Percentiles rank a stretch among this genome's conserved stretches.
These are phyloP conservation scores for Lactarius indigo DNA, from an alignment of 768 basidiomycete genomes.

Conservation along the genomic window DNA sequence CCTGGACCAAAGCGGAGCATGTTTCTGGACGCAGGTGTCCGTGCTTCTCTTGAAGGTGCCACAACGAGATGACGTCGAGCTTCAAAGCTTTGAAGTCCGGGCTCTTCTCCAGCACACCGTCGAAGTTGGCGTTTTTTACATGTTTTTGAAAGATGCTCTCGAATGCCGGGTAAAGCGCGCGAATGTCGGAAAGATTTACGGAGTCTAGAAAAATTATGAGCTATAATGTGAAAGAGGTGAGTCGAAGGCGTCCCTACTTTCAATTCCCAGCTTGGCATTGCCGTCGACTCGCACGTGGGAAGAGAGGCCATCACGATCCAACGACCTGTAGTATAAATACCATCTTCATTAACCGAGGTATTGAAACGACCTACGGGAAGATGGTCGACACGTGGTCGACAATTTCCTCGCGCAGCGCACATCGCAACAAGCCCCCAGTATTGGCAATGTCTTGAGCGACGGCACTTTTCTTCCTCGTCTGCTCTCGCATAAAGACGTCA, in stretches of 20 bases:
- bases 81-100: neutral
- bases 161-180: neutral
- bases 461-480: neutral
- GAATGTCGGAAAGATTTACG: neutral
- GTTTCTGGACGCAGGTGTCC: neutral
- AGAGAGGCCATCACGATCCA: constrained; percentile 1
- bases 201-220: neutral
- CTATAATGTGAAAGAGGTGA: neutral
- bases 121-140: neutral
- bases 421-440: neutral
- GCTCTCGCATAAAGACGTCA: neutral
- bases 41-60: neutral
- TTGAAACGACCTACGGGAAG: neutral
- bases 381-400: neutral
- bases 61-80: neutral
- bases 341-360: neutral
- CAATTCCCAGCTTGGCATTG: neutral
- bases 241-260: neutral
- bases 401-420: neutral
- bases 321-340: neutral
- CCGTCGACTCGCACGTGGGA: too few relatives aligned
- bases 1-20: neutral
- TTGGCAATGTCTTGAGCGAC: neutral
- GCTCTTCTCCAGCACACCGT: neutral
- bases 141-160: neutral